These are phyloP conservation scores for Schwanniomyces etchellsii DNA, from an alignment of 1,139 yeast genomes.

Conservation along the genomic window DNA sequence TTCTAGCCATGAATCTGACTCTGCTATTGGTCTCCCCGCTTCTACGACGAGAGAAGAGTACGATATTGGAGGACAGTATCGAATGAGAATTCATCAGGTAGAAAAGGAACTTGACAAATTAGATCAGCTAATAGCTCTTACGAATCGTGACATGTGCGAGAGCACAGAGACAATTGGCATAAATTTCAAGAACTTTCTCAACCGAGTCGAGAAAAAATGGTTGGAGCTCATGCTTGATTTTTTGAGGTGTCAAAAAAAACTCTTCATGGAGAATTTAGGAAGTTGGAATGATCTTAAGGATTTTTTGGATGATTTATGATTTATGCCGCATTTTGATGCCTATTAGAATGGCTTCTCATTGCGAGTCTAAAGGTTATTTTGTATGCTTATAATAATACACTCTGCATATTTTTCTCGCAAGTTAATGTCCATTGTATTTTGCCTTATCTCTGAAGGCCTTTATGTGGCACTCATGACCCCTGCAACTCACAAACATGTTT, in stretches of 20 bases:
- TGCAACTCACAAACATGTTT: no score
- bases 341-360: no score
- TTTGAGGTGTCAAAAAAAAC: conserved; percentile 29
- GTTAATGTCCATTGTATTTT: no score
- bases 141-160: conserved; percentile 30
- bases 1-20: neutral
- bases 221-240: conserved; percentile 31
- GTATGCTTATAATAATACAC: no score
- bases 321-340: no score
- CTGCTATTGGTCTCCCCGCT: neutral
- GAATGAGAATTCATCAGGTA: conserved; percentile 27
- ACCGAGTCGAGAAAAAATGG: conserved; percentile 38
- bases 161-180: conserved; percentile 26
- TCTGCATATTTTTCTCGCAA: no score
- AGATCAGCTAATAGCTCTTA: conserved; percentile 36
- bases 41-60: neutral
- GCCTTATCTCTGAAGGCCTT: no score
- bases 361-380: no score
- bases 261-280: conserved; percentile 32
- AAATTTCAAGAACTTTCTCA: conserved; percentile 28
- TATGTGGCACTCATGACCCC: no score
- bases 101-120: conserved; percentile 39
- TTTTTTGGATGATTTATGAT: conserved; percentile 7
- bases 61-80: conserved; percentile 13
- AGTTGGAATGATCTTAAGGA: conserved; percentile 34